Evolutionary conservation across 345 rosid species (phyloP), one percentile per base, ranked within the genome.

Genomic region (Pseudoturritis turrita): DNA sequence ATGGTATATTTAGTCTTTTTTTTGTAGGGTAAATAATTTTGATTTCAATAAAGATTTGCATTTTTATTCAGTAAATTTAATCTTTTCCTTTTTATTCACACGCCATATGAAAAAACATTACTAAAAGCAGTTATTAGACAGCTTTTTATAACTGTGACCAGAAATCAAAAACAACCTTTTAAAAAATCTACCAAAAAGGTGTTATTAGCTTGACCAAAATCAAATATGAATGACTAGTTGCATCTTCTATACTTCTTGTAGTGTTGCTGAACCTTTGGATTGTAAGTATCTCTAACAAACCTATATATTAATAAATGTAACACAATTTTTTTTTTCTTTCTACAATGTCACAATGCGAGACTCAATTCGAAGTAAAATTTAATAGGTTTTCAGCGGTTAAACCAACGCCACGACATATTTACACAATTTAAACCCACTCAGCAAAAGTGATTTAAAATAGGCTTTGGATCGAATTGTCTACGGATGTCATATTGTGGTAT

Each of bases 21-120:
- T 63, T 25, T 37, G 40, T 25, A 17, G 15, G 58, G 18, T 64
- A 64, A 45, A 63, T 55, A 33, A 46, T 36, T 55, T 44, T 35
- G 17, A 65, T 35, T 25, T 41, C 58, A 43, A 28, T 25, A 72
- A 63, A 63, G 49, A 72, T 22, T 44, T 35, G 19, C 18, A 63
- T 64, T 64, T 64, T 64, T 17, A 22, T 57, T 6, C 14, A 23
- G 74, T 63, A 63, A 51, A 31, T 43, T 41, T 43, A 15, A 22
- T 62, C 15, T 51, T 71, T 41, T 31, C 4, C 44, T 62, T 71
- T 71, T 50, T 7, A 51, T 63, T 63, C 56, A 72, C 76, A 31
- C 70, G 76, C 63, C 70, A 43, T 43, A 62, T 28, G 62, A 9
- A 29, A 68, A 49, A 12, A 18, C 39, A 43, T 55, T 55, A 23